Percentiles rank a stretch among this genome's conserved stretches.
These are phyloP conservation scores for Paramecium tetraurelia DNA, from an alignment of 73 alveolate genomes.

Conservation along the genomic window DNA sequence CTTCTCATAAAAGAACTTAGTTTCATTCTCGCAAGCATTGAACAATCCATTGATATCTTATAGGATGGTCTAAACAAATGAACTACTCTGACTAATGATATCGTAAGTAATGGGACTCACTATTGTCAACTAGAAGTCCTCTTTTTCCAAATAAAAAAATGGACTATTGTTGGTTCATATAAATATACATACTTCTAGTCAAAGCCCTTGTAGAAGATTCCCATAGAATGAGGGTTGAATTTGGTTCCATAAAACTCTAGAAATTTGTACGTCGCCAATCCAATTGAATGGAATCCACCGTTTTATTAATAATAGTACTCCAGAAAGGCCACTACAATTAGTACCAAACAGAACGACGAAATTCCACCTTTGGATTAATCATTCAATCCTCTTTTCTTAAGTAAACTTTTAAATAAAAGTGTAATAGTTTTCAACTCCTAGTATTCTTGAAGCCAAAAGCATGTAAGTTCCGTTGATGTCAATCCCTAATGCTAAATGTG, in stretches of 20 bases:
- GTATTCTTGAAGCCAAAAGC: slow-evolving; percentile 12
- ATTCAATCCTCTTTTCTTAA: slow-evolving; percentile 29
- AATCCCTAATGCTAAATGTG: slow-evolving; percentile 42
- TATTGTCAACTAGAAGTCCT: not conserved
- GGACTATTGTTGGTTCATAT: not conserved
- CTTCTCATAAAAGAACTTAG: slow-evolving; percentile 19
- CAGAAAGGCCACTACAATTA: not conserved
- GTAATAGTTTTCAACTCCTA: not conserved
- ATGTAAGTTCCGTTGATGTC: slow-evolving; percentile 40
- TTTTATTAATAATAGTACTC: slow-evolving; percentile 2
- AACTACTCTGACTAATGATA: not conserved
- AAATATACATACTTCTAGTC: not conserved
- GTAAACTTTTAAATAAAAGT: not conserved
- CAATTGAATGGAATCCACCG: not conserved
- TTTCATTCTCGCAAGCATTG: not conserved
- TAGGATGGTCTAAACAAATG: slow-evolving; percentile 38
- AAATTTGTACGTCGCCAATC: slow-evolving; percentile 12
- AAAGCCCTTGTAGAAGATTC: not conserved
- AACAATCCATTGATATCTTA: not conserved
- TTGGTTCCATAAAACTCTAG: slow-evolving; percentile 29
- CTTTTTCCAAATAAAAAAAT: not conserved
- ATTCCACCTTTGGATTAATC: slow-evolving; percentile 44
- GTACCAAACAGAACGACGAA: not conserved
- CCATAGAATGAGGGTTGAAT: not conserved
- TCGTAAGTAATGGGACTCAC: slow-evolving; percentile 1